Evolutionary conservation across 2,329 filamentous ascomycete species (phyloP).

Genomic region (Clarireedia monteithiana): DNA sequence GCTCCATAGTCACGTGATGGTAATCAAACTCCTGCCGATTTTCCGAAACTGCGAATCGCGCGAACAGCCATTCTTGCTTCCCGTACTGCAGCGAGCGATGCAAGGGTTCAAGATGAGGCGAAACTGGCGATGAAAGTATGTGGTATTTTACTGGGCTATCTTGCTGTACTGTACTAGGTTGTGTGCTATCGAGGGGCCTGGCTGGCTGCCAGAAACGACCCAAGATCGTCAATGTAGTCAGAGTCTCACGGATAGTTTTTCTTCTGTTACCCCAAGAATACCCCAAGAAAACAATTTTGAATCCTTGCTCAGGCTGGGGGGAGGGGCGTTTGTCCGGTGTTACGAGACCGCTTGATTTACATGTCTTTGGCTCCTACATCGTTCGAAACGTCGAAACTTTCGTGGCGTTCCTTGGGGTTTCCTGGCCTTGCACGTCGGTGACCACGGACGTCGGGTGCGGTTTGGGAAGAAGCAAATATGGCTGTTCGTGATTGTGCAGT

Average conservation of each 20-base stretch:
- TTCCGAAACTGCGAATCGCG: background rate
- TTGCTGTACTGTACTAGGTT: background rate
- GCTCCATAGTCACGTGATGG: background rate
- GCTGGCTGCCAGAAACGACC: background rate
- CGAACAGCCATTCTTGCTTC: background rate
- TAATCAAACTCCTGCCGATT: background rate
- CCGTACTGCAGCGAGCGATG: background rate
- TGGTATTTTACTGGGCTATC: background rate
- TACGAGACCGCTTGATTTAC: background rate
- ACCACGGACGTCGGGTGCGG: background rate
- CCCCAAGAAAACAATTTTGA: background rate
- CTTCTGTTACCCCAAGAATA: background rate
- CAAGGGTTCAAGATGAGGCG: slow-evolving; percentile 1
- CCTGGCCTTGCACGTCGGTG: too few species aligned
- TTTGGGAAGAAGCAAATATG: background rate
- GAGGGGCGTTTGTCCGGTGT: background rate
- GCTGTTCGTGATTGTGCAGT: background rate
- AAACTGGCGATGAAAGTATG: background rate
- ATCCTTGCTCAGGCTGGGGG: background rate
- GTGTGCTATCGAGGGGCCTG: too few species aligned
- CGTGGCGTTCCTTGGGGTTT: background rate
- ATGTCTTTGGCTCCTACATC: background rate
- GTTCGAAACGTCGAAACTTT: background rate
- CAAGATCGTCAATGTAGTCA: background rate
- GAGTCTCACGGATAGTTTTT: background rate